Evolutionary conservation across 2,329 filamentous ascomycete species (phyloP), one percentile per base, ranked within the genome.

Genomic region (Davidsoniella australis): DNA sequence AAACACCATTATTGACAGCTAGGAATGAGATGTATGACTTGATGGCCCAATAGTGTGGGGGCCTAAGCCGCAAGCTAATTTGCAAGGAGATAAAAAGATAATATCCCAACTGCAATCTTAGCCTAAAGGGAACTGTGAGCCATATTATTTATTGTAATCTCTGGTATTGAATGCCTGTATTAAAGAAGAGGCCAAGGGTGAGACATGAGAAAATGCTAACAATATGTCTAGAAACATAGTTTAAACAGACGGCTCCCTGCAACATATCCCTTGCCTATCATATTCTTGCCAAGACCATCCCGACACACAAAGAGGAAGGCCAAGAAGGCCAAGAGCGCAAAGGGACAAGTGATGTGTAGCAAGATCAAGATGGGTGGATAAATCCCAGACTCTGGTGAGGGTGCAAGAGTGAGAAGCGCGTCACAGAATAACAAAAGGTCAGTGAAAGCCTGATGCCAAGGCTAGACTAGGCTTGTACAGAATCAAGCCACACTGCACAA

Each of bases 161-260:
- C 12, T 10, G 29, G 29, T 44, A 20, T 44, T 23, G 8, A 14
- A 26, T 24, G 23, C 43, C 36, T 9, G 29, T 16, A 12, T 18
- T 26, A 6, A 14, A 12, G 5, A 23, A 23, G 20, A 38, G 14
- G 12, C 16, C 17, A 12, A 46, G 24, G 9, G 44, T 46, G 24
- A 46, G 44, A 46, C 44, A 46, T 46, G 36, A 29, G 44, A 12
- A 18, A 46, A 46, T 46, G 29, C 24, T 33, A 46, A 12, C 36
- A 46, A 39, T 46, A 20, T 38, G 17, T 46, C 44, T 37, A 29
- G 44, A 46, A 38, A 23, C 44, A 39, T 33, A 46, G 44, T 29
- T 46, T 46, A 46, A 46, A 46, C 29, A 36, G 44, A 37, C 44
- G 20, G 38, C 44, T n/a, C 33, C n/a, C n/a, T 37, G 17, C 36